Conservation (phyloP, 2,329 filamentous ascomycete species). For the Arthroderma uncinatum region DNA sequence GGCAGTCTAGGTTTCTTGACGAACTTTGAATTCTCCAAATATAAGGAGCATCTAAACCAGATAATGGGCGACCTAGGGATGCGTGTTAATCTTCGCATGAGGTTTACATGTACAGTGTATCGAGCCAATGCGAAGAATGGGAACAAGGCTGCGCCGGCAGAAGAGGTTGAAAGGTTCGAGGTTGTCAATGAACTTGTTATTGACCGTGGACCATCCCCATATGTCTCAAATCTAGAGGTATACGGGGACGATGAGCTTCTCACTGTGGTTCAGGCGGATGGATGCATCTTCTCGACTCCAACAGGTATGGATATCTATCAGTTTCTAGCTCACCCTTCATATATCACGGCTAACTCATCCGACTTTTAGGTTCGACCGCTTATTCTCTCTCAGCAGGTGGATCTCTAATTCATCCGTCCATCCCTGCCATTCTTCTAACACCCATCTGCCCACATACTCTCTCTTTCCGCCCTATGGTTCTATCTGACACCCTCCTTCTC, state of each 20-base stretch:
- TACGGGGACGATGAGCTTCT: slow-evolving; percentile 92
- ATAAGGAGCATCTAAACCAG: slow-evolving; percentile 73
- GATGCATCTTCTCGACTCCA: slow-evolving; percentile 94
- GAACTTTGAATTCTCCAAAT: slow-evolving; percentile 88
- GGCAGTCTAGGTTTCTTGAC: slow-evolving; percentile 92
- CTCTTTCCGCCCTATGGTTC: slow-evolving; percentile 94
- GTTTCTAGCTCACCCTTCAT: slow-evolving; percentile 7
- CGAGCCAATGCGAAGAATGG: slow-evolving; percentile 47
- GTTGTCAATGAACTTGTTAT: slow-evolving; percentile 98
- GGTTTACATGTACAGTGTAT: slow-evolving; percentile 96
- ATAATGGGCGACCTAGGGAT: slow-evolving; percentile 93
- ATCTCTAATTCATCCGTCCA: slow-evolving; percentile 90
- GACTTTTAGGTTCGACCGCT: slow-evolving; percentile 61
- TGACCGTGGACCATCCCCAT: slow-evolving; percentile 89
- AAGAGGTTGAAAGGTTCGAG: slow-evolving; percentile 92
- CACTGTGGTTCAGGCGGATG: slow-evolving; percentile 91
- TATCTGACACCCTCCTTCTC: slow-evolving; percentile 87
- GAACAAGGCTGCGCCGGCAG: slow-evolving; percentile 47
- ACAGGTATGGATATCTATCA: slow-evolving; percentile 47
- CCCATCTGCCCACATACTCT: slow-evolving; percentile 96
- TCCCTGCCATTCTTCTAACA: slow-evolving; percentile 89
- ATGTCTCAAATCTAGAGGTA: slow-evolving; percentile 91
- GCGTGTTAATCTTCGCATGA: slow-evolving; percentile 96
- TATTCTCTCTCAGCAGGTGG: slow-evolving; percentile 94
- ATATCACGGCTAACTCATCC: background rate